Evolutionary conservation across 2,329 filamentous ascomycete genomes (phyloP), one percentile per base, ranked within the genome.

Genomic region (Clathrospora elynae): DNA sequence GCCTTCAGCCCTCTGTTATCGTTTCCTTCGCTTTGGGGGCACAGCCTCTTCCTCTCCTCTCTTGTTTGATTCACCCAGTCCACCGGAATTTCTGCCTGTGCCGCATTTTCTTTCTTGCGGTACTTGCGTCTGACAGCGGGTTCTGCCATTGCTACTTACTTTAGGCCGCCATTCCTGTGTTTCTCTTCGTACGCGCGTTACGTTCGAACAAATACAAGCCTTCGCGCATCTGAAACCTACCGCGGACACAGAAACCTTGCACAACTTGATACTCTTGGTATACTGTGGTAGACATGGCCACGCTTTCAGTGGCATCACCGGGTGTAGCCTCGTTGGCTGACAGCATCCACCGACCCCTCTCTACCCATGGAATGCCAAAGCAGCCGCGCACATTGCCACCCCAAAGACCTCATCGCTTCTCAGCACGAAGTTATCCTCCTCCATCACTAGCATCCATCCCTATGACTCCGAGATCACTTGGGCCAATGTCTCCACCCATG

Each of bases 361-460:
- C 65, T 17, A 59, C 46, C 35, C 64, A 68, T 49, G 65, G 64
- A 17, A 49, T 70, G 59, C 66, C 66, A 9, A 68, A 66, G 38
- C 46, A 55, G 31, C 63, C 63, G 33, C 49, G 55, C 24, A 55
- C 57, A 32, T 46, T 54, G 29, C 64, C 63, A 14, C 56, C 61
- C 22, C 56, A 59, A 40, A 53, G 52, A 35, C 57, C 61, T 35
- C 61, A 65, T 54, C 62, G 62, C 13, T 67, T 64, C 47, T 60
- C 57, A 35, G 46, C 52, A 16, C 43, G 57, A n/a, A 41, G 47
- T 3, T 49, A 50, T 18, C 53, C 56, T 31, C 35, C 48, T 37
- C 54, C 51, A 28, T 32, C 54, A 8, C 40, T 51, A 23, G 25
- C 42, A 16, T 54, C 56, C 33, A 46, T 38, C 13, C 52, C 55